Evolutionary conservation across 331 rosid species (phyloP).

Genomic region (Spiraea crenata): DNA sequence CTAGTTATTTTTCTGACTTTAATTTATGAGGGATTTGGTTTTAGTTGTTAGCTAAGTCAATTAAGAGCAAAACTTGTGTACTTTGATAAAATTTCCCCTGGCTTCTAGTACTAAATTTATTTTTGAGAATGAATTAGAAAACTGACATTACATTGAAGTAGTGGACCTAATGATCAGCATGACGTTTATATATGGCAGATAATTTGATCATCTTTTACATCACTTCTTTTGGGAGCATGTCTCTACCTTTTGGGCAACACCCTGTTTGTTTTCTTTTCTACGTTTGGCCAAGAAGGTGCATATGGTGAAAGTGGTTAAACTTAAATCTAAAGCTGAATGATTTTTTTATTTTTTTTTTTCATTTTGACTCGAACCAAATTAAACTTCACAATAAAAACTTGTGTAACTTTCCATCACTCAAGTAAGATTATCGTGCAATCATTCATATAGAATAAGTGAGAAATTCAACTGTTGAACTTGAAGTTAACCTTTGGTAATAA

Average conservation of each 20-base stretch:
- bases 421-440: no score
- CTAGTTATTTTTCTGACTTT: not conserved
- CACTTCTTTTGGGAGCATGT: not conserved
- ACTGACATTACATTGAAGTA: conserved; percentile 1
- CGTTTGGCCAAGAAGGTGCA: conserved; percentile 9
- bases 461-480: no score
- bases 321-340: not conserved
- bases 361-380: no score
- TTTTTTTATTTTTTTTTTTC: no score
- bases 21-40: not conserved
- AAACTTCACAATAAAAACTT: no score
- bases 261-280: conserved; percentile 13
- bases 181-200: not conserved
- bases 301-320: not conserved
- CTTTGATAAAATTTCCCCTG: not conserved
- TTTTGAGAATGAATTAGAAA: no score
- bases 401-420: no score
- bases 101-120: not conserved
- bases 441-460: no score
- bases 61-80: not conserved
- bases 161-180: conserved; percentile 13
- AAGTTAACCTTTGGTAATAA: no score
- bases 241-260: conserved; percentile 12
- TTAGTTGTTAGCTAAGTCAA: not conserved
- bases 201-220: not conserved